Percentiles rank a stretch among this genome's conserved stretches.
Evolutionary conservation across 192 early-diverging fungal genomes (phyloP).

Genomic region (Radiomyces spectabilis): DNA sequence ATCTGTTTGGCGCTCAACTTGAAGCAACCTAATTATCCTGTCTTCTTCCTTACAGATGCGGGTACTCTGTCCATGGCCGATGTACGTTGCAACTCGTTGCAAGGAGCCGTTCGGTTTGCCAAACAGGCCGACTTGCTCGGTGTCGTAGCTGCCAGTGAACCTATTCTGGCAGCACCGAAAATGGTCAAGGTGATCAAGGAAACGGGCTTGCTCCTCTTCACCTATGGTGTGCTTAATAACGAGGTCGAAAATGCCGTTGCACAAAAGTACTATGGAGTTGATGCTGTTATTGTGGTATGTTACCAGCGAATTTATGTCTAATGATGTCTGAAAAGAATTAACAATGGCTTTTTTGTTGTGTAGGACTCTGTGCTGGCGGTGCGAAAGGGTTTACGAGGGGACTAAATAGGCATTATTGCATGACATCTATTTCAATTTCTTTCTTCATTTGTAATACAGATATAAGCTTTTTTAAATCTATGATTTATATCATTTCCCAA

Average conservation of each 20-base stretch:
- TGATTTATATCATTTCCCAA: too few relatives aligned
- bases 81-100: conserved; percentile 71
- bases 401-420: neutral
- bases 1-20: conserved; percentile 74
- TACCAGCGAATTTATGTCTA: neutral
- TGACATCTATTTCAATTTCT: too few relatives aligned
- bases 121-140: conserved; percentile 66
- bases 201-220: conserved; percentile 63
- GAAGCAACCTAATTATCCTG: conserved; percentile 83
- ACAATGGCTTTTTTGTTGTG: neutral
- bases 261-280: conserved; percentile 76
- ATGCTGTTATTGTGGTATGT: conserved; percentile 78
- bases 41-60: conserved; percentile 88
- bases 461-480: too few relatives aligned
- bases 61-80: conserved; percentile 71
- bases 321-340: neutral
- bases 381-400: conserved; percentile 27
- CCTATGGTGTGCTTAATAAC: conserved; percentile 81
- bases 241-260: conserved; percentile 56
- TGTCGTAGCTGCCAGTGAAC: conserved; percentile 66
- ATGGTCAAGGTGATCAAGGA: conserved; percentile 66
- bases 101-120: conserved; percentile 73
- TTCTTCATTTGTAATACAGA: too few relatives aligned
- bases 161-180: conserved; percentile 69
- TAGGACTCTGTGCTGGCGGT: conserved; percentile 52